These are phyloP conservation scores for Yamadazyma laniorum DNA, from an alignment of 805 yeast species.

Conservation along the genomic window DNA sequence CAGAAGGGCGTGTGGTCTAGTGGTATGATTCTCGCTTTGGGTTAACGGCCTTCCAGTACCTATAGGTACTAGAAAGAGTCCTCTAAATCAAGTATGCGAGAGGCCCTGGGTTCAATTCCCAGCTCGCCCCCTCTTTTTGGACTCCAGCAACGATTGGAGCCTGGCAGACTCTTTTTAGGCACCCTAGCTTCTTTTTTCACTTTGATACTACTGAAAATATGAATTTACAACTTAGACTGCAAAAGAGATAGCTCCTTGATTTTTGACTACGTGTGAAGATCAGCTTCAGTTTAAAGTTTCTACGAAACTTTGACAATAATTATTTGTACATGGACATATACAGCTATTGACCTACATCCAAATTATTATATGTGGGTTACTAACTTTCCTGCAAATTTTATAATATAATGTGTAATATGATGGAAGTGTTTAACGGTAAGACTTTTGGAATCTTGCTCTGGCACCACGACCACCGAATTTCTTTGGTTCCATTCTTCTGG, in stretches of 20 bases:
- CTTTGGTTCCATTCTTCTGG: constrained; percentile 99
- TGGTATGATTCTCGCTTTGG: constrained; percentile 40
- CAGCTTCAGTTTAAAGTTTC: no score
- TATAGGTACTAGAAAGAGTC: no score
- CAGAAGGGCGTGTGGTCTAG: constrained; percentile 35
- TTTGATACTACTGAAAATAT: background rate
- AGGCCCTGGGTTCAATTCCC: constrained; percentile 65
- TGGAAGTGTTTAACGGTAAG: constrained; percentile 82
- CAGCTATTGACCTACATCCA: constrained; percentile 9
- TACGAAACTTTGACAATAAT: constrained; percentile 1
- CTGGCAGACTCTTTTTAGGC: no score
- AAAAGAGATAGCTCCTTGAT: no score
- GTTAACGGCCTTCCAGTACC: constrained; percentile 12
- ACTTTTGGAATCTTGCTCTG: constrained; percentile 99
- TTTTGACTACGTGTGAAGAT: no score
- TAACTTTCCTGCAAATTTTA: constrained; percentile 4
- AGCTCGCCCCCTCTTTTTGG: constrained; percentile 38
- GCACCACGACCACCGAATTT: constrained; percentile 99
- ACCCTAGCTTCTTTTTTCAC: constrained; percentile 3
- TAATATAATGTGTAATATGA: constrained; percentile 5
- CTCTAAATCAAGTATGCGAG: constrained; percentile 39
- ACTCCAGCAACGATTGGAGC: no score
- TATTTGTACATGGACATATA: constrained; percentile 10
- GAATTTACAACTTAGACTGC: background rate
- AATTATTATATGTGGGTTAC: background rate